Evolutionary conservation across 345 rosid genomes (phyloP).

Genomic region (Salix suchowensis): DNA sequence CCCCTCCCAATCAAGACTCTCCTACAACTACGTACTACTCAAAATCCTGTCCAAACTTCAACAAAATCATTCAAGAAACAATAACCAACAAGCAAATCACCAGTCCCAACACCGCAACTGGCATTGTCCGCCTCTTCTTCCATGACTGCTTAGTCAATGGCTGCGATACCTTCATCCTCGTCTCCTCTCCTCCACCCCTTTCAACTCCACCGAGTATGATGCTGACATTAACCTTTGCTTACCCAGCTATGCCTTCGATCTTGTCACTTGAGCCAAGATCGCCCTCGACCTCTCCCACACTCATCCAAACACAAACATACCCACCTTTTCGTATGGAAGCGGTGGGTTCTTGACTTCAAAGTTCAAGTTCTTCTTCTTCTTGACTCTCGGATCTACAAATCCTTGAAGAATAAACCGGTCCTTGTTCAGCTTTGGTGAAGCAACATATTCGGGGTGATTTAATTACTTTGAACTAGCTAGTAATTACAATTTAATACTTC

Average conservation of each 20-base stretch:
- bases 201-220: constrained; percentile 31
- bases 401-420: no score
- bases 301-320: no score
- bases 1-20: constrained; percentile 14
- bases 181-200: constrained; percentile 31
- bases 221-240: constrained; percentile 34
- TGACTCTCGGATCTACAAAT: no score
- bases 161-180: constrained; percentile 28
- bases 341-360: no score
- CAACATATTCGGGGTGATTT: no score
- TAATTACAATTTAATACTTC: no score
- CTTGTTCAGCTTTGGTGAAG: no score
- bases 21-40: constrained; percentile 20
- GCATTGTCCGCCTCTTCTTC: constrained; percentile 31
- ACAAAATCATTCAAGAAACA: constrained; percentile 25
- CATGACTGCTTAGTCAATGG: constrained; percentile 12
- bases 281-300: constrained; percentile 74
- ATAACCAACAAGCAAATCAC: constrained; percentile 28
- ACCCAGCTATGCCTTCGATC: constrained; percentile 32
- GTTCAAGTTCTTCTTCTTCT: no score
- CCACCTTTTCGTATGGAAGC: no score
- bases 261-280: constrained; percentile 52
- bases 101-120: constrained; percentile 31
- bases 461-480: no score
- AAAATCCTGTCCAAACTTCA: constrained; percentile 25